phyloP scores from a whole-genome alignment of 768 basidiomycete species.

The Lentinula sp. region DNA sequence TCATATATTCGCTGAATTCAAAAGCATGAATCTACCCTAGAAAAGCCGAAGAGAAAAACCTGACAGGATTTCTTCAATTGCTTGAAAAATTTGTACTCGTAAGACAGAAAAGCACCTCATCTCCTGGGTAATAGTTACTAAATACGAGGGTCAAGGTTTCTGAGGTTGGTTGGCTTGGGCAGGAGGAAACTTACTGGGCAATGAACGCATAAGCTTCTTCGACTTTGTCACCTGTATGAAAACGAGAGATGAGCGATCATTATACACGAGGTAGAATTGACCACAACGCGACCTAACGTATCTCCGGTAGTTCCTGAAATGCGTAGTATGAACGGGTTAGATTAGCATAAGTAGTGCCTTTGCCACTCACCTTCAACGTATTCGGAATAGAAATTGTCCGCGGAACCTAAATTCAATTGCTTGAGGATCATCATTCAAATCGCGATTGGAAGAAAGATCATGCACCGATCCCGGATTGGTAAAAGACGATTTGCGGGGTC shows the following conservation, averaged over 20 bases:
- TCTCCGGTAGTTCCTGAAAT: conserved; percentile 55
- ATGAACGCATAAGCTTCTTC: conserved; percentile 80
- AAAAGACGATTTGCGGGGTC: conserved; percentile 60
- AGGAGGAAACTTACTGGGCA: conserved; percentile 50
- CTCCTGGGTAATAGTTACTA: conserved; percentile 67
- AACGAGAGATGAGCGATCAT: background rate
- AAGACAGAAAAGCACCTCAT: conserved; percentile 44
- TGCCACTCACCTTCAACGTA: conserved; percentile 48
- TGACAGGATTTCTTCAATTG: conserved; percentile 19
- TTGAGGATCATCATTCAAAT: background rate
- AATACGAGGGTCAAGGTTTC: background rate
- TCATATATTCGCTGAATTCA: background rate
- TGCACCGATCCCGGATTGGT: conserved; percentile 52
- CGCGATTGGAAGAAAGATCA: background rate
- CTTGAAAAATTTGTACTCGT: background rate
- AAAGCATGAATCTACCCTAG: conserved; percentile 38
- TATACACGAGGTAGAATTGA: background rate
- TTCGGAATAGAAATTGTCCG: conserved; percentile 49
- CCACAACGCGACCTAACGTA: conserved; percentile 39
- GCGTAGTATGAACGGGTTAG: background rate
- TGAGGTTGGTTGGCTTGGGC: no score
- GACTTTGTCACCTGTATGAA: conserved; percentile 43
- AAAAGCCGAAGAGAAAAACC: conserved; percentile 79
- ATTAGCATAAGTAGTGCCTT: background rate
- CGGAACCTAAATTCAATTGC: conserved; percentile 32